Conservation (phyloP, 371 early-diverging fungal species). For the Rhizomucor miehei region DNA sequence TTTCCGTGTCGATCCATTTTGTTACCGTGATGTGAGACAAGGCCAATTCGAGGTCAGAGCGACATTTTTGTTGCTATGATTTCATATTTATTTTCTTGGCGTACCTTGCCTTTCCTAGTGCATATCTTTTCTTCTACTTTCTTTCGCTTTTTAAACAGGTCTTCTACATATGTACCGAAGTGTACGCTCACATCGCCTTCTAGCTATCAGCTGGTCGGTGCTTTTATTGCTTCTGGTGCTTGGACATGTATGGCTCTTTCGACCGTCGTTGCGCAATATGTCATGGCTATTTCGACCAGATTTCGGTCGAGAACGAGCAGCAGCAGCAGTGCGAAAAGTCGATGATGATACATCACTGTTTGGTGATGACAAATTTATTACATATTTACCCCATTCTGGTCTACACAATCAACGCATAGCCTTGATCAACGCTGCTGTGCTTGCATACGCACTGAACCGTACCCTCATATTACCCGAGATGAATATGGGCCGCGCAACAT, state of each 20-base stretch:
- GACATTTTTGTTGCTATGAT: too few species aligned
- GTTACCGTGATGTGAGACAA: too few species aligned
- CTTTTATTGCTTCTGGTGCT: background rate
- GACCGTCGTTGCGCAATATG: background rate
- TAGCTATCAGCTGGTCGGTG: too few species aligned
- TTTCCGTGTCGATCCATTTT: too few species aligned
- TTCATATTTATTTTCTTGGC: too few species aligned
- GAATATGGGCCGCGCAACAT: constrained; percentile 35
- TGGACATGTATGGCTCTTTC: background rate
- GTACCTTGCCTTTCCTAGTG: too few species aligned
- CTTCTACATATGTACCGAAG: too few species aligned
- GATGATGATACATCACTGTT: too few species aligned
- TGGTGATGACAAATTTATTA: constrained; percentile 36
- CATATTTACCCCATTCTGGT: constrained; percentile 61
- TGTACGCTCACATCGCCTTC: too few species aligned
- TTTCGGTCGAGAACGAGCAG: background rate
- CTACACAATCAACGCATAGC: constrained; percentile 58
- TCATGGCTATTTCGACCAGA: background rate
- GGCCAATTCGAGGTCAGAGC: too few species aligned
- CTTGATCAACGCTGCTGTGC: constrained; percentile 52
- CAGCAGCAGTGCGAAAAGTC: background rate
- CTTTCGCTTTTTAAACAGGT: too few species aligned
- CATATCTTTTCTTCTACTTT: too few species aligned
- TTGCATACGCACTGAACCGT: constrained; percentile 56
- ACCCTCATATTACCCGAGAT: constrained; percentile 51